Conservation (phyloP, 2,329 filamentous ascomycete species). For the Trichophyton benhamiae region DNA sequence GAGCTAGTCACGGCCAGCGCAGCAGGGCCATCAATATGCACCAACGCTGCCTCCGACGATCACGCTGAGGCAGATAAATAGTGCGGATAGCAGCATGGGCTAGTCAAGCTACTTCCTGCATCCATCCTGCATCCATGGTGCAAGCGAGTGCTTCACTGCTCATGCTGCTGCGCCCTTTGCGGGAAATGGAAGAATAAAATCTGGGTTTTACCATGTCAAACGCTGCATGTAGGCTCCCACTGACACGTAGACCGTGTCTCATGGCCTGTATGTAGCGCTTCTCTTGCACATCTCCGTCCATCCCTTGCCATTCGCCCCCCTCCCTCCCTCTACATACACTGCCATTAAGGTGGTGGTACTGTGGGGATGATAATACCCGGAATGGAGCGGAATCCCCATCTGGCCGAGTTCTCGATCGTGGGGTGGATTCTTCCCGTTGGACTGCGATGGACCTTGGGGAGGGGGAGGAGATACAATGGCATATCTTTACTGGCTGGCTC, state of each 20-base stretch:
- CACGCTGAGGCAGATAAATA: constrained; percentile 1
- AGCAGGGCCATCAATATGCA: background rate
- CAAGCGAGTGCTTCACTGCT: background rate
- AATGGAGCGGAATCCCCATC: background rate
- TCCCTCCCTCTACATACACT: background rate
- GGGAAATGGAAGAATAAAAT: background rate
- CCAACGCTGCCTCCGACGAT: background rate
- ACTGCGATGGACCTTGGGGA: background rate
- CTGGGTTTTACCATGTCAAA: background rate
- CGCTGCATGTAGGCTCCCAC: background rate
- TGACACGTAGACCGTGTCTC: constrained; percentile 1
- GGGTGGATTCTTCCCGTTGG: background rate
- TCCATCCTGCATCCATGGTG: background rate
- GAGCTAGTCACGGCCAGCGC: background rate
- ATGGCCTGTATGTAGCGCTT: background rate
- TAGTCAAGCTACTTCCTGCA: background rate
- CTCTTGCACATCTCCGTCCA: background rate
- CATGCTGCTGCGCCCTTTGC: constrained; percentile 1
- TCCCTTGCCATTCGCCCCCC: background rate
- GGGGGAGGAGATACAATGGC: background rate
- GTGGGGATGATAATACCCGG: background rate
- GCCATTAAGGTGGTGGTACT: background rate
- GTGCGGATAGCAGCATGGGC: constrained; percentile 1
- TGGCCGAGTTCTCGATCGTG: background rate
- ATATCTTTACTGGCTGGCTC: background rate